phyloP scores from a whole-genome alignment of 176 grass and related monocot genomes.

The Carex cristatella region DNA sequence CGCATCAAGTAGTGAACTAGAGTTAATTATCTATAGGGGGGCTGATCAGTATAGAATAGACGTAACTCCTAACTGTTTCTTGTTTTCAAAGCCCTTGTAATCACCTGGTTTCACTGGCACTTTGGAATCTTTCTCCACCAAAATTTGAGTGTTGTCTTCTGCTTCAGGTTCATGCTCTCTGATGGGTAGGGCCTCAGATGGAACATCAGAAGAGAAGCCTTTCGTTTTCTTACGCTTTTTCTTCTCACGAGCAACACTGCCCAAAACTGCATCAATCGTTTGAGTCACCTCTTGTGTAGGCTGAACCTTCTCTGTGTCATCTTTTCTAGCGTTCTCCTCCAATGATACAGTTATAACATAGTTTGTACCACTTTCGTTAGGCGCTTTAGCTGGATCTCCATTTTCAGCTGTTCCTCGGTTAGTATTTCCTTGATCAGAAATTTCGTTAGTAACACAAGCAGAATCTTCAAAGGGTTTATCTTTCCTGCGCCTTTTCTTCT shows the following conservation, averaged over 20 bases:
- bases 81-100: neutral
- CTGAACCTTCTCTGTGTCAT: neutral
- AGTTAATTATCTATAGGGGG: neutral
- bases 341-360: conserved; percentile 20
- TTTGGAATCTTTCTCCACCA: neutral
- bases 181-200: conserved; percentile 23
- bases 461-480: neutral
- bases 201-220: conserved; percentile 27
- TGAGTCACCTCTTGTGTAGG: neutral
- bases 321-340: conserved; percentile 11
- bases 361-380: neutral
- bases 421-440: conserved; percentile 5
- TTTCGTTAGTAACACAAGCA: conserved; percentile 16
- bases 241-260: neutral
- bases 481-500: neutral
- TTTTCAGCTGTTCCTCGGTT: conserved; percentile 15
- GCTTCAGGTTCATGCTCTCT: conserved; percentile 21
- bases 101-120: conserved; percentile 11
- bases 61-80: neutral
- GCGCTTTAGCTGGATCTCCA: conserved; percentile 13
- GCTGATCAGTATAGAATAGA: neutral
- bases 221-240: conserved; percentile 39
- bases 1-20: neutral
- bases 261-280: neutral
- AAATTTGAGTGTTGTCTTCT: neutral